Evolutionary conservation across 371 early-diverging fungal species (phyloP).

Genomic region (Circinella umbellata): DNA sequence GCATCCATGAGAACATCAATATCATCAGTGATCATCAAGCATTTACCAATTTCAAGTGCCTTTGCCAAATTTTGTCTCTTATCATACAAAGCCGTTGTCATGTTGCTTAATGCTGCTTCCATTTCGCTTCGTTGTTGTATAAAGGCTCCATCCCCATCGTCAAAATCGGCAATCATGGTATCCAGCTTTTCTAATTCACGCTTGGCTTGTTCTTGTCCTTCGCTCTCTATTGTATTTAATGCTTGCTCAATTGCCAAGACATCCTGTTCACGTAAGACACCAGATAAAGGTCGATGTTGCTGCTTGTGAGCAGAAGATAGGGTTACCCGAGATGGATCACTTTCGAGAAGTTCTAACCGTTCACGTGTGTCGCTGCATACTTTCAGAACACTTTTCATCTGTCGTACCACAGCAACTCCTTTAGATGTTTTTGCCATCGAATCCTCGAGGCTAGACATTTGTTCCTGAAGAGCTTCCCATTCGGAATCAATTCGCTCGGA

Average conservation of each 20-base stretch:
- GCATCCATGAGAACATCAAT: slow-evolving; percentile 43
- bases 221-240: slow-evolving; percentile 12
- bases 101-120: slow-evolving; percentile 33
- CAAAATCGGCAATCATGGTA: slow-evolving; percentile 15
- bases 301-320: slow-evolving; percentile 11
- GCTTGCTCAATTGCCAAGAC: slow-evolving; percentile 14
- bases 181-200: slow-evolving; percentile 14
- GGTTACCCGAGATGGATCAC: neutral
- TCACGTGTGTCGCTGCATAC: slow-evolving; percentile 44
- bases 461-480: slow-evolving; percentile 15
- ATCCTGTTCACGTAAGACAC: slow-evolving; percentile 20
- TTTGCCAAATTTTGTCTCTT: slow-evolving; percentile 42
- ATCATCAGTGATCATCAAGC: slow-evolving; percentile 51
- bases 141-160: slow-evolving; percentile 36
- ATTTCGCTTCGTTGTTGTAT: slow-evolving; percentile 46
- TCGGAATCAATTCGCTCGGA: slow-evolving; percentile 14
- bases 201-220: slow-evolving; percentile 4
- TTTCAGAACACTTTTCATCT: slow-evolving; percentile 41
- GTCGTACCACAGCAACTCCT: slow-evolving; percentile 34
- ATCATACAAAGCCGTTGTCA: slow-evolving; percentile 38
- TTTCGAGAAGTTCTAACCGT: slow-evolving; percentile 13
- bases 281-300: slow-evolving; percentile 9
- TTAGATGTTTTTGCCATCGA: slow-evolving; percentile 27
- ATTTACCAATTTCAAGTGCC: slow-evolving; percentile 48
- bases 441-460: slow-evolving; percentile 7